Evolutionary conservation across 345 rosid species (phyloP).

Genomic region (Eucalyptus shirleyi): DNA sequence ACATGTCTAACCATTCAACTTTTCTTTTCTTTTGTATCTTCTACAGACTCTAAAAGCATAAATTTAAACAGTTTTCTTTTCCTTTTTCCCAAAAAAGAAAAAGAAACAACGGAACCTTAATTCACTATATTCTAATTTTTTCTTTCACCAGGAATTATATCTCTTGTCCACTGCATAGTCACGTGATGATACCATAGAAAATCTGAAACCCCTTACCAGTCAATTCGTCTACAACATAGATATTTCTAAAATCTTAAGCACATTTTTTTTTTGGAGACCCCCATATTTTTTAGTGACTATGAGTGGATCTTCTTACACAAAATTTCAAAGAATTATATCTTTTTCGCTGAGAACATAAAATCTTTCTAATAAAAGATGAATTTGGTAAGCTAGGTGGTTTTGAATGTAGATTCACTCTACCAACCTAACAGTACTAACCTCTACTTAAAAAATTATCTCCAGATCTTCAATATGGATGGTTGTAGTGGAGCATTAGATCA

Average conservation of each 20-base stretch:
- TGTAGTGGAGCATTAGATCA: rapidly evolving
- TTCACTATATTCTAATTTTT: background rate
- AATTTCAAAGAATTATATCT: background rate
- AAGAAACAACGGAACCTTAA: background rate
- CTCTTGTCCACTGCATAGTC: background rate
- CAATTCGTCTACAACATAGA: background rate
- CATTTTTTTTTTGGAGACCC: background rate
- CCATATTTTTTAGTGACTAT: background rate
- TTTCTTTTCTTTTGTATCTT: background rate
- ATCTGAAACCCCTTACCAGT: background rate
- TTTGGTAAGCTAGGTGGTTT: background rate
- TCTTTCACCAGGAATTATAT: background rate
- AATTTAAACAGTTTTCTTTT: background rate
- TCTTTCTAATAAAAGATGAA: background rate
- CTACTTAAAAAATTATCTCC: background rate
- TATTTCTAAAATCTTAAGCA: background rate
- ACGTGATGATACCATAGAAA: background rate
- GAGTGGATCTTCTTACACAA: background rate
- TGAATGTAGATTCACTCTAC: background rate
- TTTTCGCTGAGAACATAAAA: background rate
- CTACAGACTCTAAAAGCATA: background rate
- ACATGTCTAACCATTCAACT: background rate
- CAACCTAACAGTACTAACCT: background rate
- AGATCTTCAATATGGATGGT: background rate
- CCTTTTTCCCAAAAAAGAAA: background rate